phyloP scores from a whole-genome alignment of 164 flowering plant genomes.

The Protea cynaroides region DNA sequence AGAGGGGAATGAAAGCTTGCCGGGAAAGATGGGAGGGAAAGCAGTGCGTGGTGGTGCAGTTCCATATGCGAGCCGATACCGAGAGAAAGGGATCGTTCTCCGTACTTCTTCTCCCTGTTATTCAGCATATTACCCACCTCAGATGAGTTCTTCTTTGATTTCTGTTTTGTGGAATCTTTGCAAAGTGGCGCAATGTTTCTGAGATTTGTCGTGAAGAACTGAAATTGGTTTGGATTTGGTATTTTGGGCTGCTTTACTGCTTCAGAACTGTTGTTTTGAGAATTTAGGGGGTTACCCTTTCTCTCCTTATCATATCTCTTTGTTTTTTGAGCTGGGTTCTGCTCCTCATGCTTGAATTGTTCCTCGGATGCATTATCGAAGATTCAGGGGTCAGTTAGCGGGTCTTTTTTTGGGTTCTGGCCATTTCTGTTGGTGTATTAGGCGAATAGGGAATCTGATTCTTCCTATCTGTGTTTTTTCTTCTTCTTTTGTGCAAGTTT shows the following conservation, averaged over 20 bases:
- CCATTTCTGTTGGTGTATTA: conserved; percentile 7
- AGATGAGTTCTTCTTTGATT: conserved; percentile 4
- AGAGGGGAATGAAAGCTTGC: background rate
- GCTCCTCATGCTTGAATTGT: conserved; percentile 20
- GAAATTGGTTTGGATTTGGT: background rate
- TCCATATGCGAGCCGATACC: conserved; percentile 36
- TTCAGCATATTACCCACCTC: conserved; percentile 8
- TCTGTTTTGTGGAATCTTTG: background rate
- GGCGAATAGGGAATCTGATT: background rate
- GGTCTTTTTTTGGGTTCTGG: conserved; percentile 3
- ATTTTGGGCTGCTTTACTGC: background rate
- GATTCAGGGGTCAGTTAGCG: conserved; percentile 33
- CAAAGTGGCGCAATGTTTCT: background rate
- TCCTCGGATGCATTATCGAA: conserved; percentile 23
- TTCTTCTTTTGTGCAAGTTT: background rate
- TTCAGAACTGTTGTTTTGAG: conserved; percentile 2
- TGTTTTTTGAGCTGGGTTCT: background rate
- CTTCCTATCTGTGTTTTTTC: background rate
- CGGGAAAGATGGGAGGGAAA: conserved; percentile 13
- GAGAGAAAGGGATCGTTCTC: conserved; percentile 32
- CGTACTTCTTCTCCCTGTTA: conserved; percentile 28
- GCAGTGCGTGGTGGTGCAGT: conserved; percentile 3
- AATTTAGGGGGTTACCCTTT: conserved; percentile 6
- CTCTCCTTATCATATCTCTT: background rate
- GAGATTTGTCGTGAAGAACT: background rate